Conservation (phyloP, 495 filamentous ascomycete species). For the Penicillium antarcticum region DNA sequence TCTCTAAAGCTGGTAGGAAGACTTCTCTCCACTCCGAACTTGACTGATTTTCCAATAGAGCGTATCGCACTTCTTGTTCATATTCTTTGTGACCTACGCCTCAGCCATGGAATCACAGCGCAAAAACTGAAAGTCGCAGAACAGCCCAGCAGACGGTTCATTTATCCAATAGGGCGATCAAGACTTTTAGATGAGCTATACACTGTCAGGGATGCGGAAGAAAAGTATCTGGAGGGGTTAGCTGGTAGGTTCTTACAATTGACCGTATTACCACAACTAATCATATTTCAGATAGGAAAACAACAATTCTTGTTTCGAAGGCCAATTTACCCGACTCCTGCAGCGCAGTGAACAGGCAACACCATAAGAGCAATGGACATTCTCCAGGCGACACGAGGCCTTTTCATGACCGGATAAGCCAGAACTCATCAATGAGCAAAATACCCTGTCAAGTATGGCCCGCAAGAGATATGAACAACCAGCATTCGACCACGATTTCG, state of each 20-base stretch:
- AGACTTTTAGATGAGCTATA: constrained; percentile 63
- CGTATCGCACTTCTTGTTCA: constrained; percentile 59
- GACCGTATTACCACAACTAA: too few relatives aligned
- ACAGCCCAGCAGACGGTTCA: constrained; percentile 40
- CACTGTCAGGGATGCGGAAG: constrained; percentile 58
- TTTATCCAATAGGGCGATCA: constrained; percentile 33
- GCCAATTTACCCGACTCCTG: too few relatives aligned
- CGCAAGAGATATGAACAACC: too few relatives aligned
- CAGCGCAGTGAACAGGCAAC: too few relatives aligned
- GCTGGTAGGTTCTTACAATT: constrained; percentile 43
- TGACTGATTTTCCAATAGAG: constrained; percentile 37
- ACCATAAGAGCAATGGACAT: too few relatives aligned
- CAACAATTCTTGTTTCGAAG: background rate
- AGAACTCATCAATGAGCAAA: too few relatives aligned
- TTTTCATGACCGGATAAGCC: too few relatives aligned
- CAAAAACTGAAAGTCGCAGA: constrained; percentile 36
- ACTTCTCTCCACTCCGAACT: background rate
- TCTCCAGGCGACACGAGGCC: too few relatives aligned
- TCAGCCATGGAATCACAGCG: constrained; percentile 36
- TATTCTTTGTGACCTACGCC: constrained; percentile 49
- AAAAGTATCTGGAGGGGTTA: constrained; percentile 52
- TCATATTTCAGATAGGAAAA: constrained; percentile 17
- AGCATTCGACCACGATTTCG: too few relatives aligned
- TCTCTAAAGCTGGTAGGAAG: constrained; percentile 61
- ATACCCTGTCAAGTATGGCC: too few relatives aligned